Evolutionary conservation across 148 eudicot species (phyloP), one percentile per base, ranked within the genome.

Genomic region (Diospyros kaki): DNA sequence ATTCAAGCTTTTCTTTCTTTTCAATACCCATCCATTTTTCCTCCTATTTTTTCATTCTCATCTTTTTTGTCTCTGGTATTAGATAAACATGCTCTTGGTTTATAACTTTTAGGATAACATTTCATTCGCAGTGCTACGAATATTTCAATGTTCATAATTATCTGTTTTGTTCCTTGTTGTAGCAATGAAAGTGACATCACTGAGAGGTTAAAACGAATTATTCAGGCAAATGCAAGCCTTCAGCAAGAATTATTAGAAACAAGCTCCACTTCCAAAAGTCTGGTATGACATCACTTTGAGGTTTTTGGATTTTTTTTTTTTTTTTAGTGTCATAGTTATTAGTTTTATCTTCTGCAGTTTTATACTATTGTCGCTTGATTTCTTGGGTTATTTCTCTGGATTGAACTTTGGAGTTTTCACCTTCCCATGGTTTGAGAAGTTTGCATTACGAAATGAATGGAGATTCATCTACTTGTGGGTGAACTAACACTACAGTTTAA

Each of bases 181-280:
- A 95, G 99, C 83, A 93, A 95, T 80, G 99, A 93, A 86, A 93
- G 83, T 87, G 97, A 95, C 77, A 83, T 82, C 41, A 88, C 99
- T 4, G 91, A 88, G 83, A 93, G 93, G 82, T 77, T 95, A 76
- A 88, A 80, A 65, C 80, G 82, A 70, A 91, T 93, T 59, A 84
- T 95, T 82, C 88, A 88, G 74, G 86, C 87, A 73, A 95, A 93
- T 91, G 90, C 90, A 75, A 69, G 74, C 73, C 93, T 95, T 78
- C 84, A 75, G 59, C 83, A 83, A 58, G 89, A 89, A 44, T 75
- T 95, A 79, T 73, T 84, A 44, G 94, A 93, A 71, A 61, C 84
- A 59, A 81, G 73, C 74, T 69, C 44, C 69, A 46, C 79, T 8
- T 42, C 54, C 60, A 91, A 76, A 71, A 74, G 84, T 79, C 72